phyloP scores from a whole-genome alignment of 495 filamentous ascomycete genomes.

The Aspergillus funiculosus region DNA sequence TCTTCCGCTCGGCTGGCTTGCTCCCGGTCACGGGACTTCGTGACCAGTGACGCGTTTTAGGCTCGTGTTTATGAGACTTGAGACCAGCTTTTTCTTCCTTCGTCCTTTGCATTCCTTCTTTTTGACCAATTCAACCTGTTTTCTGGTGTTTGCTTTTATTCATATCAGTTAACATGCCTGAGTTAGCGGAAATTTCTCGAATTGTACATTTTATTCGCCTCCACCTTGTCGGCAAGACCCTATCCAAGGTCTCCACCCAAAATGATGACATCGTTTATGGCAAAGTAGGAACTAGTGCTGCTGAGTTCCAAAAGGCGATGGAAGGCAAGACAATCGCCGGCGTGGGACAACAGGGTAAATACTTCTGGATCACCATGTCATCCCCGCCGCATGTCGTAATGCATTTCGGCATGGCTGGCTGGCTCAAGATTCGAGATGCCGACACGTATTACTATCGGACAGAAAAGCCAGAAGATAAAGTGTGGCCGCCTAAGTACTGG shows the following conservation, averaged over 20 bases:
- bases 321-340: constrained; percentile 69
- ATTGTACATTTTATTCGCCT: constrained; percentile 77
- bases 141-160: background rate
- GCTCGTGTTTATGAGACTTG: constrained; percentile 4
- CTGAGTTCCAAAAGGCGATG: constrained; percentile 65
- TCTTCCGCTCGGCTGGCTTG: background rate
- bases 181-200: constrained; percentile 81
- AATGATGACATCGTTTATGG: constrained; percentile 81
- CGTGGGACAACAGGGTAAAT: constrained; percentile 86
- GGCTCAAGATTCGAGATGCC: constrained; percentile 77
- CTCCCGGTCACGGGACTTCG: constrained; percentile 19
- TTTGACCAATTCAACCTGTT: background rate
- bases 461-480: constrained; percentile 50
- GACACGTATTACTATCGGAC: constrained; percentile 73
- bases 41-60: constrained; percentile 17
- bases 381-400: constrained; percentile 80
- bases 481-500: constrained; percentile 87
- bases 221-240: constrained; percentile 75
- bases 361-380: constrained; percentile 79
- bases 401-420: constrained; percentile 88
- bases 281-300: constrained; percentile 73
- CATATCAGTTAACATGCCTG: constrained; percentile 56
- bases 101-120: background rate
- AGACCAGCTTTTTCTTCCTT: background rate
- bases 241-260: constrained; percentile 60